phyloP scores from a whole-genome alignment of 2,329 filamentous ascomycete genomes.

The Ophiostoma montium region DNA sequence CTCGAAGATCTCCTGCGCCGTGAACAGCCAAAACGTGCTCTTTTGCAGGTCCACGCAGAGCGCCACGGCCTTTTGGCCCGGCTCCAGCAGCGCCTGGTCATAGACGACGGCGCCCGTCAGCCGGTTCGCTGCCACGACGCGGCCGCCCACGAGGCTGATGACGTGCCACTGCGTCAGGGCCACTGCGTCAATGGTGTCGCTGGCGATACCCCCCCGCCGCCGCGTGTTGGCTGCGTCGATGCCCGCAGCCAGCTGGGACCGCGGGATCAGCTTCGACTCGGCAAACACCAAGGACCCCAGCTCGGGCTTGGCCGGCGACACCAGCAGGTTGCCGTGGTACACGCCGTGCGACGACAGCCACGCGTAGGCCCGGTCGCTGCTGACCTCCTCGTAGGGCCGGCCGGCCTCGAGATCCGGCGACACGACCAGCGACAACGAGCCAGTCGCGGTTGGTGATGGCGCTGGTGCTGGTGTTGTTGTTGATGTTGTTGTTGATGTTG shows the following conservation, averaged over 20 bases:
- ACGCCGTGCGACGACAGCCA: slow-evolving; percentile 85
- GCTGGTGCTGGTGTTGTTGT: not conserved
- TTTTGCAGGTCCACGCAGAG: slow-evolving; percentile 84
- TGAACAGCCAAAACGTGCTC: slow-evolving; percentile 96
- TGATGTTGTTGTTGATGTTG: slow-evolving; percentile 14
- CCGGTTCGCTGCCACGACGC: slow-evolving; percentile 73
- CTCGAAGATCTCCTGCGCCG: slow-evolving; percentile 80
- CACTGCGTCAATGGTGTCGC: slow-evolving; percentile 47
- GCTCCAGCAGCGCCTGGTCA: slow-evolving; percentile 72
- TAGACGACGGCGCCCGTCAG: slow-evolving; percentile 77
- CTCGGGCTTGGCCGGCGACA: slow-evolving; percentile 43
- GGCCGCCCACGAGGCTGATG: slow-evolving; percentile 65
- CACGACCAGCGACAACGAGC: slow-evolving; percentile 51
- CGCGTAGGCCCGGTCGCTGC: slow-evolving; percentile 62
- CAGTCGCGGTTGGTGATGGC: slow-evolving; percentile 29
- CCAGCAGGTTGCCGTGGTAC: slow-evolving; percentile 68
- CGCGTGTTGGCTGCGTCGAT: slow-evolving; percentile 45
- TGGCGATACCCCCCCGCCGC: slow-evolving; percentile 47
- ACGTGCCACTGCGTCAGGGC: slow-evolving; percentile 91
- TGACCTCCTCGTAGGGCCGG: slow-evolving; percentile 38
- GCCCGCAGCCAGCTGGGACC: slow-evolving; percentile 52
- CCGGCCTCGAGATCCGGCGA: slow-evolving; percentile 55
- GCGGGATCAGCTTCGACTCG: slow-evolving; percentile 63
- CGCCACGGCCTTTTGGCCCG: slow-evolving; percentile 66
- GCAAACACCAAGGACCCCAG: slow-evolving; percentile 63